Conservation (phyloP, 352 stramenopile species). For the Phytophthora cajani region DNA sequence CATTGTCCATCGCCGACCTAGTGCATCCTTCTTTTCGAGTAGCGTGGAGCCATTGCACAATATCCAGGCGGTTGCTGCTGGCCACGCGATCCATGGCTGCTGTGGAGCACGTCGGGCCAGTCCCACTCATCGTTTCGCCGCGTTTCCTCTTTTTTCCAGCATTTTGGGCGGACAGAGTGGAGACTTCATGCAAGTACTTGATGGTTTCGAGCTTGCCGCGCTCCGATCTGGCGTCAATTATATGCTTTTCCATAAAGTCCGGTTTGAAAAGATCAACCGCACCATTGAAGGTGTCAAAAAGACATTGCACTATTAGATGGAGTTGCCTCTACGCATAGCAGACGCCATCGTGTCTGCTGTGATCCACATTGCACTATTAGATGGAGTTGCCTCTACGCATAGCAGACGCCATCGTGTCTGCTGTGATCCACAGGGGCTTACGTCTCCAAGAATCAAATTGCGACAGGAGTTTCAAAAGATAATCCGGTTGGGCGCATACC, state of each 20-base stretch:
- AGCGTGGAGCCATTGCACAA: not conserved
- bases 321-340: not conserved
- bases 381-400: not conserved
- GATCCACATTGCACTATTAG: not conserved
- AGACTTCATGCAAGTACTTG: not conserved
- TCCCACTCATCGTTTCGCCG: not conserved
- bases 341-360: not conserved
- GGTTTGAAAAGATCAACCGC: not conserved
- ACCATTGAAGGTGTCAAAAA: not conserved
- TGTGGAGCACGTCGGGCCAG: not conserved
- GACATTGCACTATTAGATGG: not conserved
- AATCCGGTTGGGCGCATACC: not conserved
- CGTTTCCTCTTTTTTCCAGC: not conserved
- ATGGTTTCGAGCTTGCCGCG: not conserved
- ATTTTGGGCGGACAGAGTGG: not conserved
- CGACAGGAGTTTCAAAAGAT: not conserved
- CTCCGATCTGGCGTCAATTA: not conserved
- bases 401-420: not conserved
- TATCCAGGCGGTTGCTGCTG: not conserved
- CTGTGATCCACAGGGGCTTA: not conserved
- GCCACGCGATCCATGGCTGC: not conserved
- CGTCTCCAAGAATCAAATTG: not conserved
- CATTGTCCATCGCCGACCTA: not conserved
- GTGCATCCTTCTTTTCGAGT: not conserved
- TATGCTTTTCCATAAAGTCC: not conserved